These are phyloP conservation scores for Yamadazyma kitorensis DNA, from an alignment of 805 yeast species.

Conservation along the genomic window DNA sequence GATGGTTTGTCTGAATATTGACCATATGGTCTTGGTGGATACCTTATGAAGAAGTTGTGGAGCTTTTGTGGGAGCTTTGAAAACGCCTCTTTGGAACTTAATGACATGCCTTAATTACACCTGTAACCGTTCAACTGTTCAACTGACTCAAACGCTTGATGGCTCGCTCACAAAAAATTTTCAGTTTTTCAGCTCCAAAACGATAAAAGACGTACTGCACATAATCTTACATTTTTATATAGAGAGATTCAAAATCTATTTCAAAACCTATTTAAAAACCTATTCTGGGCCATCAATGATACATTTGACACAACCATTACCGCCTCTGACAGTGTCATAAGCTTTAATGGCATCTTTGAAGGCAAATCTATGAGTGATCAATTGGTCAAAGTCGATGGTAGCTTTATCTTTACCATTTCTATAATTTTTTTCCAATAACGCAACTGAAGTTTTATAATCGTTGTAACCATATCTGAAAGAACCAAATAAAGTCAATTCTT, in stretches of 20 bases:
- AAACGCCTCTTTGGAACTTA: constrained; percentile 45
- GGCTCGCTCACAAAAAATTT: too few relatives aligned
- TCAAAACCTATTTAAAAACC: not conserved
- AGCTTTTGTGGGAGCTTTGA: constrained; percentile 65
- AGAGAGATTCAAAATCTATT: too few relatives aligned
- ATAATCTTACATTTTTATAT: too few relatives aligned
- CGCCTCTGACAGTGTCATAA: constrained; percentile 64
- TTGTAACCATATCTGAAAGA: constrained; percentile 78
- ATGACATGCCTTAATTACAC: constrained; percentile 22
- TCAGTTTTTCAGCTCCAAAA: too few relatives aligned
- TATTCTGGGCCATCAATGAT: constrained; percentile 75
- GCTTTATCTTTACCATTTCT: constrained; percentile 38
- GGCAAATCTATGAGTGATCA: constrained; percentile 71
- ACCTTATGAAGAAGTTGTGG: constrained; percentile 71
- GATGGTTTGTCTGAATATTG: constrained; percentile 65
- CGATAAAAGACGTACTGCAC: too few relatives aligned
- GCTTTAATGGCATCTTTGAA: constrained; percentile 77
- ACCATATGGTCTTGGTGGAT: constrained; percentile 81
- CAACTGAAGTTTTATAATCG: constrained; percentile 73
- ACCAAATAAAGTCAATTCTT: constrained; percentile 70
- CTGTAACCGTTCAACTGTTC: too few relatives aligned
- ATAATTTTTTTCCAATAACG: constrained; percentile 57
- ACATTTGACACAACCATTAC: constrained; percentile 71
- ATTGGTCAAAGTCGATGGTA: constrained; percentile 56
- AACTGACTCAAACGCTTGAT: too few relatives aligned